Evolutionary conservation across 345 rosid genomes (phyloP).

Genomic region (Excoecaria agallocha): DNA sequence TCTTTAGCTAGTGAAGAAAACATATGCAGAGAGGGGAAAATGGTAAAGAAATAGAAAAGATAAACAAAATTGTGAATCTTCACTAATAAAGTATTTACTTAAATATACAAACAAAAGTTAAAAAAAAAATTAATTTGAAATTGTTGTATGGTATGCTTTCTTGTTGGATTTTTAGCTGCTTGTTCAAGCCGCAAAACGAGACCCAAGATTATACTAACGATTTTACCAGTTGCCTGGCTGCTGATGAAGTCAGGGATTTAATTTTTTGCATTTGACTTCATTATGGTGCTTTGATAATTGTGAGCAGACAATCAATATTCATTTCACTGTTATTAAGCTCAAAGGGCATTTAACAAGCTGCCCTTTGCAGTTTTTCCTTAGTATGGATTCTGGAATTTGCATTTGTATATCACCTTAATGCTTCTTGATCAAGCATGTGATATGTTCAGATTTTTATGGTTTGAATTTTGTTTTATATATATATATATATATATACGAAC

Average conservation of each 20-base stretch:
- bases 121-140: neutral
- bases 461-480: neutral
- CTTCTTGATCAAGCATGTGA: conserved; percentile 2
- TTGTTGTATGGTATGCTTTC: neutral
- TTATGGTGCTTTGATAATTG: neutral
- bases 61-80: neutral
- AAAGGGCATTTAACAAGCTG: neutral
- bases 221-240: neutral
- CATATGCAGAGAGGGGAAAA: neutral
- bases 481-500: neutral
- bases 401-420: neutral
- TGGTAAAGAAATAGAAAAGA: neutral
- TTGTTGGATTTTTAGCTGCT: neutral
- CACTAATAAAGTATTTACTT: neutral
- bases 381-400: neutral
- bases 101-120: neutral
- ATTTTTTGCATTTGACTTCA: neutral
- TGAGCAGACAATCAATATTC: neutral
- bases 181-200: conserved; percentile 4
- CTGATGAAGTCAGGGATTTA: neutral
- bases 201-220: neutral
- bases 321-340: neutral
- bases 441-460: neutral
- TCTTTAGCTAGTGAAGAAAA: neutral
- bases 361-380: neutral